Evolutionary conservation across 306 rosid species (phyloP).

Genomic region (Corylus heterophylla): DNA sequence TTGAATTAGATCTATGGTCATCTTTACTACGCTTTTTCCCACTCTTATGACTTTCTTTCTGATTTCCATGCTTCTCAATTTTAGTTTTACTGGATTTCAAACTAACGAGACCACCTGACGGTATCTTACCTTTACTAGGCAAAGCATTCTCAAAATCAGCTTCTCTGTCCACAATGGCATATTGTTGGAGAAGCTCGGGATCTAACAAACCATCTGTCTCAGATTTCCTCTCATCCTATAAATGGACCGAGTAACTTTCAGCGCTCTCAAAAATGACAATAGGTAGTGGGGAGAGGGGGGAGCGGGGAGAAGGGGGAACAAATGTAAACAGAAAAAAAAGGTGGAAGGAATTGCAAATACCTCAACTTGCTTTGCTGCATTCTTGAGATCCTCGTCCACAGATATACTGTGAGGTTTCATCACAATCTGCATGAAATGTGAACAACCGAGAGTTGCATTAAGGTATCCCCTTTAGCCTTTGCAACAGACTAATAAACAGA

Average conservation of each 20-base stretch:
- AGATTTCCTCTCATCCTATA: conserved; percentile 61
- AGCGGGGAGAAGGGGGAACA: not conserved
- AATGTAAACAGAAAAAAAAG: conserved; percentile 2
- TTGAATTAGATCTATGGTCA: conserved; percentile 40
- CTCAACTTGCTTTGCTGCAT: conserved; percentile 80
- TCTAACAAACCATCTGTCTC: conserved; percentile 41
- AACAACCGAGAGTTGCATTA: conserved; percentile 4
- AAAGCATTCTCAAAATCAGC: conserved; percentile 48
- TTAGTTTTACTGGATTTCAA: conserved; percentile 51
- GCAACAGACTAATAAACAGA: not conserved
- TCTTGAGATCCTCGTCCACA: conserved; percentile 75
- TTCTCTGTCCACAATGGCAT: conserved; percentile 57
- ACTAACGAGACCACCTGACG: conserved; percentile 59
- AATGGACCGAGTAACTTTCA: conserved; percentile 23
- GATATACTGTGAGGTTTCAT: conserved; percentile 79
- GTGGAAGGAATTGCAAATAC: conserved; percentile 33
- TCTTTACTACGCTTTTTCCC: conserved; percentile 52
- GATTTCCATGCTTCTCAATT: conserved; percentile 35
- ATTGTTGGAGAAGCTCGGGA: conserved; percentile 55
- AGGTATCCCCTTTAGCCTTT: not conserved
- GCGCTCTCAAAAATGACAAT: not conserved
- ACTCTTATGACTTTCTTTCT: conserved; percentile 41
- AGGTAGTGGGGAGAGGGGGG: not conserved
- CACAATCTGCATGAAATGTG: conserved; percentile 46
- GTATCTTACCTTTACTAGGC: conserved; percentile 53